Evolutionary conservation across 2,329 filamentous ascomycete genomes (phyloP), one percentile per base, ranked within the genome.

Genomic region (Trichophyton equinum): DNA sequence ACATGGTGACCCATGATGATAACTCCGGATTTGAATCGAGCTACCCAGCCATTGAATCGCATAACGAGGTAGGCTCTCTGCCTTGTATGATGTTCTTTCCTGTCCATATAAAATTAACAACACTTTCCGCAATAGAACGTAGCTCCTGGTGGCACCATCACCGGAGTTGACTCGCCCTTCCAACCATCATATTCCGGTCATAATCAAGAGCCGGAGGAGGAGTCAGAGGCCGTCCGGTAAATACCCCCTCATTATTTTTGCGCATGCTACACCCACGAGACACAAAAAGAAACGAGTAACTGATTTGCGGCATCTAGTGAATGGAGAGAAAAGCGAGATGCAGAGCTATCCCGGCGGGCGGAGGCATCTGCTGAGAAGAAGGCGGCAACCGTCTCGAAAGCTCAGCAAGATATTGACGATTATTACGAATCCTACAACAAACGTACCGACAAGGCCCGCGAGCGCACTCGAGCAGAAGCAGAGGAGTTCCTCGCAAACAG

Each of bases 341-440:
- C 87, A 44, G 85, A 86, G 71, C 87, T 95, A 66, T 81, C 86
- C 68, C 91, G 91, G 75, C 89, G 92, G 69, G 86, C 89, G 65
- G 86, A 95, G 74, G 84, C 92, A 66, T 92, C 92, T 60, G 84
- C 85, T 47, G 81, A 84, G 66, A 89, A 91, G 77, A 94, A 94
- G 73, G 83, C 84, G 64, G 86, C 92, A 73, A 96, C 91, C 1
- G 78, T 96, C 71, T 85, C 89, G 73, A 90, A 94, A 68, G 94
- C 94, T 9, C 90, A 91, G 71, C 83, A 91, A 73, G 94, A 95
- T 74, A 95, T 99, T 65, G 94, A 99, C 73, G 94, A 96, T 74
- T 99, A 97, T 78, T 99, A 99, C 80, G 91, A 96, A 72, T 96
- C 96, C 77, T 99, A 99, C 81, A 97, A 97, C 79, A 86, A 87